Evolutionary conservation across 352 stramenopile genomes (phyloP), one percentile per base, ranked within the genome.

Genomic region (Phytophthora europaea): DNA sequence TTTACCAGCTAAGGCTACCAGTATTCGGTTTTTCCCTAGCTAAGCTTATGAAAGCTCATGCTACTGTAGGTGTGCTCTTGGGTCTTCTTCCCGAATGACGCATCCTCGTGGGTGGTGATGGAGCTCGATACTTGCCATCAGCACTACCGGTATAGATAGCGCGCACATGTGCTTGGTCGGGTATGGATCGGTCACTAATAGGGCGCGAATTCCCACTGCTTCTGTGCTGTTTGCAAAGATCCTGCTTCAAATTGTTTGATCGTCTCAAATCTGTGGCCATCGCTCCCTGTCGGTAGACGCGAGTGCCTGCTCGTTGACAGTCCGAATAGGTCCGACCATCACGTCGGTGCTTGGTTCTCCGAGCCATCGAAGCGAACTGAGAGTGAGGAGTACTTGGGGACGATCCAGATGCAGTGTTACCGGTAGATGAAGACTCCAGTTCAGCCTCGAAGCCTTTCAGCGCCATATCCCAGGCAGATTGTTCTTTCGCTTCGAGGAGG

Each of bases 401-500:
- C 6, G 57, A 72, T 7, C 38, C 20, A 7, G 56, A 57, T 18
- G 18, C 63, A 38, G 50, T 72, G 34, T 38, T 7, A 12, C 34
- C 8, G 0, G 70, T 61, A 12, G 63, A 62, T 15, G 70, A 40
- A n/a, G 56, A 72, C 26, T 48, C 31, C 6, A n/a, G 34, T 9
- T 40, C 40, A 16, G 34, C 7, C 12, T 65, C 56, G 34, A 79
- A 4, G 4, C 50, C 16, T 28, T 53, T 16, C 16, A 70, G 5
- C 3, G 82, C 79, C 43, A 92, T 83, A 18, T 85, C 72, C 79
- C 78, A 88, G 0, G 75, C 72, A 2, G 84, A 79, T 20, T 72
- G 31, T 26, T 85, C 67, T 56, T 88, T 90, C 23, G 81, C 80
- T 64, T 85, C 70, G 10, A 89, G 60, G 1, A 91, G 33, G 53